A percentile compares a stretch with the other conserved stretches of the same genome.
Evolutionary conservation across 2,329 filamentous ascomycete species (phyloP).

Genomic region (Diaporthe velutina): DNA sequence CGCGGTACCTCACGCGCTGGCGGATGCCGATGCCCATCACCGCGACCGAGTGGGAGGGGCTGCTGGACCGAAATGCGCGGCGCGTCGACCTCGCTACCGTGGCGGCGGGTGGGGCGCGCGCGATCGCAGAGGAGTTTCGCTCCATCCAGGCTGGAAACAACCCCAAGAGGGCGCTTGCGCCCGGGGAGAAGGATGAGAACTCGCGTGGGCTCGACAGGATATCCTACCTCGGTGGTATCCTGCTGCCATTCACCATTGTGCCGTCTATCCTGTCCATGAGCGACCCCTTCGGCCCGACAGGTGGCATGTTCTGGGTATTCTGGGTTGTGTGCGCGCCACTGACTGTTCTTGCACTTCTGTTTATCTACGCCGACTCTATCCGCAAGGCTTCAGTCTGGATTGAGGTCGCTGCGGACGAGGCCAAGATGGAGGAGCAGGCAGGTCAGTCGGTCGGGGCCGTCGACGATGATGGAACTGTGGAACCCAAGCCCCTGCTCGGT

Average conservation of each 20-base stretch:
- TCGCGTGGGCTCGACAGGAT: conserved; percentile 59
- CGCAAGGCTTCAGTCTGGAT: conserved; percentile 61
- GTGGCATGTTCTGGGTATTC: conserved; percentile 60
- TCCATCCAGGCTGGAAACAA: not conserved
- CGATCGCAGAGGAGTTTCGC: conserved; percentile 8
- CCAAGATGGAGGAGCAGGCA: conserved; percentile 19
- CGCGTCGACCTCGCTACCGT: conserved; percentile 42
- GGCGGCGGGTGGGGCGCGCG: not conserved
- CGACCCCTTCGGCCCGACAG: conserved; percentile 57
- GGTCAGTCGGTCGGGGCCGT: not conserved
- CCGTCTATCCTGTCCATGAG: conserved; percentile 62
- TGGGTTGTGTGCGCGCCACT: conserved; percentile 58
- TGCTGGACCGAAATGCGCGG: conserved; percentile 48
- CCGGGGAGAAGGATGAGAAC: conserved; percentile 48
- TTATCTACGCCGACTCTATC: conserved; percentile 64
- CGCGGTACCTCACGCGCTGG: conserved; percentile 29
- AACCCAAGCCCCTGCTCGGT: conserved; percentile 1
- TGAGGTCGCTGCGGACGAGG: conserved; percentile 50
- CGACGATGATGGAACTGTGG: not conserved
- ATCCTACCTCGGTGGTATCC: conserved; percentile 62
- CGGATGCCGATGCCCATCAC: not conserved
- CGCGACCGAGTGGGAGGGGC: conserved; percentile 47
- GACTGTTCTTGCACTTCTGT: conserved; percentile 52
- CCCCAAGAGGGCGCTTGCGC: not conserved
- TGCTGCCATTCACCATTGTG: conserved; percentile 63